Percentiles rank a stretch among this genome's conserved stretches.
Evolutionary conservation across 805 yeast genomes (phyloP).

Genomic region (Torulaspora quercuum): DNA sequence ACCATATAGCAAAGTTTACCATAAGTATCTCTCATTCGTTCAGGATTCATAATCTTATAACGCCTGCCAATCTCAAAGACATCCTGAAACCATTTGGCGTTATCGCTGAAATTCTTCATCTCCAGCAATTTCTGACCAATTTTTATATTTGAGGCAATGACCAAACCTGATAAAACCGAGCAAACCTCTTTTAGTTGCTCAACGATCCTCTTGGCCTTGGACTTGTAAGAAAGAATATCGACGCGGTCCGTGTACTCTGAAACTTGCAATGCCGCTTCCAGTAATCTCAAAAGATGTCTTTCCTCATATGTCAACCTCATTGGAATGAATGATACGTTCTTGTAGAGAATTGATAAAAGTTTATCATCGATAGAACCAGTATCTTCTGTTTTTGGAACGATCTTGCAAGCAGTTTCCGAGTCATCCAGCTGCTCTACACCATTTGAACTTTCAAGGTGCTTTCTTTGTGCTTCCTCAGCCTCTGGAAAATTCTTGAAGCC

Average conservation of each 20-base stretch:
- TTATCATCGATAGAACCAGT: constrained; percentile 26
- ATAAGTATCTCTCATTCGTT: constrained; percentile 70
- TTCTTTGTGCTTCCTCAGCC: constrained; percentile 15
- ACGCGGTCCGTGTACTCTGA: constrained; percentile 78
- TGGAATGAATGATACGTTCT: constrained; percentile 57
- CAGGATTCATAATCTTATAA: constrained; percentile 82
- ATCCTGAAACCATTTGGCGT: constrained; percentile 67
- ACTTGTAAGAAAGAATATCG: constrained; percentile 61
- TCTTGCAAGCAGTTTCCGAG: constrained; percentile 17
- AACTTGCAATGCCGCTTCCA: constrained; percentile 75
- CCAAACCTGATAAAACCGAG: constrained; percentile 72
- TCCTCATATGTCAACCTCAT: constrained; percentile 65
- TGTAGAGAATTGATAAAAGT: constrained; percentile 40
- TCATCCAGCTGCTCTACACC: constrained; percentile 15
- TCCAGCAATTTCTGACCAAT: constrained; percentile 61
- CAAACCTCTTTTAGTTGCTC: constrained; percentile 72
- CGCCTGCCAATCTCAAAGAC: constrained; percentile 77
- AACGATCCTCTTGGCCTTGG: constrained; percentile 68
- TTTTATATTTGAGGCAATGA: constrained; percentile 73
- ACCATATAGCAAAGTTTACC: constrained; percentile 81
- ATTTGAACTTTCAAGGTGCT: constrained; percentile 10
- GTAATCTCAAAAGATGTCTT: constrained; percentile 59
- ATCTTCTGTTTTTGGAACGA: constrained; percentile 23
- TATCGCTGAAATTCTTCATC: constrained; percentile 63
- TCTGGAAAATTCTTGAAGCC: constrained; percentile 22